These are phyloP conservation scores for Pseudonitzschia multiseries DNA, from an alignment of 108 stramenopile genomes.

Conservation along the genomic window DNA sequence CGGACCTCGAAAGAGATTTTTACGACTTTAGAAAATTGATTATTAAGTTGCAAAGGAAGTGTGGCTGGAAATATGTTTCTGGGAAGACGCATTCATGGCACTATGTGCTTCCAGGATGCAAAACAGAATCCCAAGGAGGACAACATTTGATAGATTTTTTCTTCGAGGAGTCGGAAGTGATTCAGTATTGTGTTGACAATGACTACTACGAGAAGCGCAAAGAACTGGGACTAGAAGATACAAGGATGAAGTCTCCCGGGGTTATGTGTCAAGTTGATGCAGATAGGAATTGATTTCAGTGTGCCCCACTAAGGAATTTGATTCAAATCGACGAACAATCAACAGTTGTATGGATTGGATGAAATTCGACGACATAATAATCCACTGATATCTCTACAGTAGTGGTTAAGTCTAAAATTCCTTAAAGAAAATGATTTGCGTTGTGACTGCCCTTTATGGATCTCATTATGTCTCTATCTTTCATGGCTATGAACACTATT, in stretches of 20 bases:
- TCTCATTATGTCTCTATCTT: no score
- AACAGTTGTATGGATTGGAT: no score
- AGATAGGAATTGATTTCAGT: no score
- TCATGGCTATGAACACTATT: no score
- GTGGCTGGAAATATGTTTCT: neutral
- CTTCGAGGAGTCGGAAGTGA: conserved; percentile 26
- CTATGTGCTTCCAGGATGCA: neutral
- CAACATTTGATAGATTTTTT: conserved; percentile 19
- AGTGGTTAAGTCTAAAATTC: no score
- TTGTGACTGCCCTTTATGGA: no score
- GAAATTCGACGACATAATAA: no score
- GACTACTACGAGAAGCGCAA: conserved; percentile 1
- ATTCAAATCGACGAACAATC: no score
- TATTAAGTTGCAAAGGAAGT: neutral
- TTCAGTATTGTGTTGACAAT: conserved; percentile 18
- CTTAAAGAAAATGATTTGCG: no score
- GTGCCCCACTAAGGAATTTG: no score
- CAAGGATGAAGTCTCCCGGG: neutral
- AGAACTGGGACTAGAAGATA: conserved; percentile 8
- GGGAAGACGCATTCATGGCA: neutral
- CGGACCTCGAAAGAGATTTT: conserved; percentile 13
- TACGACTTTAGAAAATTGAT: conserved; percentile 1
- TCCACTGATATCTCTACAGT: no score
- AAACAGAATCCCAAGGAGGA: conserved; percentile 3
- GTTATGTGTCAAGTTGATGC: no score